Conservation (phyloP, 2,329 filamentous ascomycete species). For the Lasiodiplodia sp. region DNA sequence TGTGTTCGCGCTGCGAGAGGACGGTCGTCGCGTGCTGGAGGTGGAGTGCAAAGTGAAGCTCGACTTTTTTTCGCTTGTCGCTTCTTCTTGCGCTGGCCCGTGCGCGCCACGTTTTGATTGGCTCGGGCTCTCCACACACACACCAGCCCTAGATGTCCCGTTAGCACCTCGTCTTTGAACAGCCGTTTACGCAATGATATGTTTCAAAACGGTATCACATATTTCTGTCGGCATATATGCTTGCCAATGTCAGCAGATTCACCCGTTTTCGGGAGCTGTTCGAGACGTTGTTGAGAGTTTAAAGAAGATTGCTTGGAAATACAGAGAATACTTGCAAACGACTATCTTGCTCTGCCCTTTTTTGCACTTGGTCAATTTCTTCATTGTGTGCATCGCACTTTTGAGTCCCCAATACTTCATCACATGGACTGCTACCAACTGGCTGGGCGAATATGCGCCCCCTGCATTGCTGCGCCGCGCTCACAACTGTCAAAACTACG, state of each 20-base stretch:
- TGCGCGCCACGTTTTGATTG: slow-evolving; percentile 19
- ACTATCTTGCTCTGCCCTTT: not conserved
- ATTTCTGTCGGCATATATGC: not conserved
- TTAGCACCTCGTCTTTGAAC: not conserved
- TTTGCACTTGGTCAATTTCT: not conserved
- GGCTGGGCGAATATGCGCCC: not conserved
- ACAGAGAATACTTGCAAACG: not conserved
- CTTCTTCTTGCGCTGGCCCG: slow-evolving; percentile 20
- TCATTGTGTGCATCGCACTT: not conserved
- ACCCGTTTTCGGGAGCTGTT: too few relatives aligned
- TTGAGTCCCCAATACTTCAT: not conserved
- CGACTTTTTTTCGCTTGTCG: slow-evolving; percentile 29
- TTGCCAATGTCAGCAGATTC: not conserved
- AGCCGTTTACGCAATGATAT: not conserved
- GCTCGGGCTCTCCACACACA: not conserved
- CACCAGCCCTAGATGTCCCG: not conserved
- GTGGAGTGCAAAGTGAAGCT: slow-evolving; percentile 17
- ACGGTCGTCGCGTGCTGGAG: slow-evolving; percentile 23
- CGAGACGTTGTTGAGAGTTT: not conserved
- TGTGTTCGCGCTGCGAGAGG: slow-evolving; percentile 25
- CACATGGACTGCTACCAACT: not conserved
- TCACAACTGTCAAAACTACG: slow-evolving; percentile 6
- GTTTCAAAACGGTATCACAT: too few relatives aligned
- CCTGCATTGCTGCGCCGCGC: slow-evolving; percentile 11
- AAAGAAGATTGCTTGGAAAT: not conserved